Base-by-base conservation (phyloP, 1,139 yeast genomes). In the Blastobotrys apis region DNA sequence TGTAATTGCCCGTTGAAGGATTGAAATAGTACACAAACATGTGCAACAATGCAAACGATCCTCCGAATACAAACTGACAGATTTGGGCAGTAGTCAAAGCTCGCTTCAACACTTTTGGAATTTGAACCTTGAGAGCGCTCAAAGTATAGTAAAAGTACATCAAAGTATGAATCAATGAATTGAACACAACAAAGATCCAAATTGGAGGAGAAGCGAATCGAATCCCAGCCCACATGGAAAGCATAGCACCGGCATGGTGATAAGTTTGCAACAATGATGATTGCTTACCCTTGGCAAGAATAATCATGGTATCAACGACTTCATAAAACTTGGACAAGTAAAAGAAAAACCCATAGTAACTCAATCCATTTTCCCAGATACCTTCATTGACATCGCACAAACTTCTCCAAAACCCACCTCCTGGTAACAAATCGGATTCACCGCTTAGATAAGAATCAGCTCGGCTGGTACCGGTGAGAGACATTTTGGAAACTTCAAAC, bases 181-280 rank as follows among this genome's bases (percentile, higher is more conserved):
- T 83, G 75, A 82, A 83, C 22, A 80, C 86, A 43, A 82, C 88
- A 64, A 82, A 82, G 53, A 82, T 79, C 92, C 90, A 82, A 59
- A 82, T 81, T 33, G 90, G 90, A 9, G 88, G 86, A 10, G 86
- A 76, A 47, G 77, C 77, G 62, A 68, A 83, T 47, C 90, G 68
- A 47, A 81, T 75, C 3, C 90, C 92, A 2, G 84, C 78, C 88
- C 88, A 82, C 90, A 82, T 82, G 54, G 86, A 80, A 67, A 82
- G 69, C 82, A 82, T 82, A 40, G 92, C 92, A 32, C 90, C 92
- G 2, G 90, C 78, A 61, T 83, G 92, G 61, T 82, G 90, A 64
- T 82, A 82, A 50, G 85, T 78, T 65, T 82, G 90, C 55, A 82
- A 70, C 51, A 82, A 66, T 3, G 84, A 77, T 12, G 85, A 77